These are phyloP conservation scores for Alternaria metachromatica DNA, from an alignment of 2,329 filamentous ascomycete species.

Conservation along the genomic window DNA sequence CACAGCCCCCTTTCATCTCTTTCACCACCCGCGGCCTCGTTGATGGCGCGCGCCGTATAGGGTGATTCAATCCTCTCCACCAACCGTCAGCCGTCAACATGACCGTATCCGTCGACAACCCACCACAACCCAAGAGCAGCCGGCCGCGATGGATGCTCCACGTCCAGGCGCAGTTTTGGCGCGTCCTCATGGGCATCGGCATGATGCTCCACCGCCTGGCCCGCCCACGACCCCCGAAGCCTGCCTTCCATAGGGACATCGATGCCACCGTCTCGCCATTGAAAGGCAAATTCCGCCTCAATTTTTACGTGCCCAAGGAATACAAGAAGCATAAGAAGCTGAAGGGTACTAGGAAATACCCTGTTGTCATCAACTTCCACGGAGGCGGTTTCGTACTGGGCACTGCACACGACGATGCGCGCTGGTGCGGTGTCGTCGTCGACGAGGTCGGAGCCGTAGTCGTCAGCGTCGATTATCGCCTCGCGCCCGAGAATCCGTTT, in stretches of 20 bases:
- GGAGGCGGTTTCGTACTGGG: conserved; percentile 69
- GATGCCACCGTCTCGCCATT: conserved; percentile 56
- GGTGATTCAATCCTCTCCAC: not conserved
- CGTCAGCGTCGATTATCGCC: conserved; percentile 67
- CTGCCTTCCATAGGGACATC: conserved; percentile 65
- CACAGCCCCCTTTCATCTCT: conserved; percentile 17
- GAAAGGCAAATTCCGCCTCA: conserved; percentile 58
- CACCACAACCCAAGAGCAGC: conserved; percentile 27
- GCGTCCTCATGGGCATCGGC: conserved; percentile 70
- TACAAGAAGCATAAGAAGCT: conserved; percentile 54
- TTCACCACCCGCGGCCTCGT: not conserved
- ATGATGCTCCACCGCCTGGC: conserved; percentile 72
- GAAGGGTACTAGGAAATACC: conserved; percentile 56
- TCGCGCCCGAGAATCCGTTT: conserved; percentile 67
- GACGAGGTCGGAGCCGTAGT: conserved; percentile 64
- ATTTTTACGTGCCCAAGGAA: conserved; percentile 67
- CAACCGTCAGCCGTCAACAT: not conserved
- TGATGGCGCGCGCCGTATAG: conserved; percentile 13
- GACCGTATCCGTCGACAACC: conserved; percentile 2
- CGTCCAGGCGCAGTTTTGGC: conserved; percentile 70
- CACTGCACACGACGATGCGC: conserved; percentile 64
- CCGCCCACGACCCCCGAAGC: conserved; percentile 65
- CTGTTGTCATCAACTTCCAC: conserved; percentile 69
- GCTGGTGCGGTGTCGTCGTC: conserved; percentile 65
- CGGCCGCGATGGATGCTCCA: conserved; percentile 66